phyloP scores from a whole-genome alignment of 2,329 filamentous ascomycete genomes.

The Fusarium protoensiforme region DNA sequence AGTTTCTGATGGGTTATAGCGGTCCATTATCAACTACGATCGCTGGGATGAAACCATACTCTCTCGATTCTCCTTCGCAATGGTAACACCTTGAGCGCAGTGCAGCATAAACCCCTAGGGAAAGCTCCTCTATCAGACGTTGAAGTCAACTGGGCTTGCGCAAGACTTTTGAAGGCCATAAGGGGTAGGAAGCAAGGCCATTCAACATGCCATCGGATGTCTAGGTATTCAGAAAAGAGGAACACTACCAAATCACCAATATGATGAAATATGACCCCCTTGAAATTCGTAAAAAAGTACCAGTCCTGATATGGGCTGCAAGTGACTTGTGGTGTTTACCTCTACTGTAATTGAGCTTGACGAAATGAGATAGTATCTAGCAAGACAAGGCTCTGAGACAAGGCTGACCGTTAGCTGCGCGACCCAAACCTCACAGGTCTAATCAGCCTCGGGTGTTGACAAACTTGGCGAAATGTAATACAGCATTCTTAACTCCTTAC shows the following conservation, averaged over 20 bases:
- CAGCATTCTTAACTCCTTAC: constrained; percentile 25
- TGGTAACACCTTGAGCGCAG: neutral
- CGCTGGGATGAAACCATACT: neutral
- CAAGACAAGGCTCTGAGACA: neutral
- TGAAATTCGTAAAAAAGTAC: neutral
- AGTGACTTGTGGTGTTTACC: neutral
- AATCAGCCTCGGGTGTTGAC: neutral
- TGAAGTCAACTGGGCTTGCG: neutral
- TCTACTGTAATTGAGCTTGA: neutral
- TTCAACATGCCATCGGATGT: neutral
- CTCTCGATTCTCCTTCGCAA: neutral
- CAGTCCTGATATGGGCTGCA: neutral
- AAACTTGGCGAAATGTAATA: neutral
- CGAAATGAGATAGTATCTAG: neutral
- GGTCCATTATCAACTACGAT: neutral
- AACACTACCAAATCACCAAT: neutral
- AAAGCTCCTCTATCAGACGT: neutral
- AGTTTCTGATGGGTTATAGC: neutral
- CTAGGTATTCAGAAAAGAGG: neutral
- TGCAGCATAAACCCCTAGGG: neutral
- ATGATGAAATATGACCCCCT: neutral
- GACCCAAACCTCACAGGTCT: neutral
- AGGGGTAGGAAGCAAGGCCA: neutral
- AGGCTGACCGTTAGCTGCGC: neutral
- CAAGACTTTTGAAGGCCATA: neutral